A percentile compares a stretch with the other conserved stretches of the same genome.
Evolutionary conservation across 768 basidiomycete species (phyloP).

Genomic region (Tulasnella sp.): DNA sequence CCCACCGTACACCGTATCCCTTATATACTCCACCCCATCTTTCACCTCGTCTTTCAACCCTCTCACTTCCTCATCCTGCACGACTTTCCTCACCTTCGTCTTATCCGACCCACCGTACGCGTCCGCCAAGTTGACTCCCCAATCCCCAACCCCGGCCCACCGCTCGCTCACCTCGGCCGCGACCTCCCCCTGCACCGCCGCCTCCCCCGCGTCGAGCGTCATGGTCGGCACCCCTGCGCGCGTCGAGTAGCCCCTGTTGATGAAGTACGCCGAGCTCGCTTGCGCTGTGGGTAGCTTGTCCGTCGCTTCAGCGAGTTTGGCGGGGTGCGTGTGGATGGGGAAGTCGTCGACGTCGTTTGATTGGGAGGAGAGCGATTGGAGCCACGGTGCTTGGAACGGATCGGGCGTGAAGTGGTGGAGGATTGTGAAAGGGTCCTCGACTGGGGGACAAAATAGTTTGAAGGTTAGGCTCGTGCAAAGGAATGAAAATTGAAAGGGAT

Average conservation of each 20-base stretch:
- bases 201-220: background rate
- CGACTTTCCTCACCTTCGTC: background rate
- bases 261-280: background rate
- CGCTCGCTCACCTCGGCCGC: background rate
- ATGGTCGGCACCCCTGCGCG: background rate
- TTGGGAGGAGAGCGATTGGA: background rate
- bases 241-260: background rate
- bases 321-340: background rate
- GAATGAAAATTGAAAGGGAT: background rate
- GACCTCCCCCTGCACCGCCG: background rate
- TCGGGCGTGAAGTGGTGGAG: slow-evolving; percentile 13
- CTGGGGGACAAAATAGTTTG: background rate
- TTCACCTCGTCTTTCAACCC: background rate
- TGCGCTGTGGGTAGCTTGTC: too few species aligned
- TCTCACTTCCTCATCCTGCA: background rate
- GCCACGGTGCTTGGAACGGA: slow-evolving; percentile 1
- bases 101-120: background rate
- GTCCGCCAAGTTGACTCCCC: background rate
- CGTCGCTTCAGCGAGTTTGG: background rate
- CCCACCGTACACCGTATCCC: slow-evolving; percentile 71
- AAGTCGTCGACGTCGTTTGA: background rate
- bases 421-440: slow-evolving; percentile 11
- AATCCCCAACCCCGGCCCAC: background rate
- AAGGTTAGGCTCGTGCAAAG: background rate
- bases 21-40: slow-evolving; percentile 51